Evolutionary conservation across 805 yeast species (phyloP), one percentile per base, ranked within the genome.

Genomic region (Myxozyma sirexii): DNA sequence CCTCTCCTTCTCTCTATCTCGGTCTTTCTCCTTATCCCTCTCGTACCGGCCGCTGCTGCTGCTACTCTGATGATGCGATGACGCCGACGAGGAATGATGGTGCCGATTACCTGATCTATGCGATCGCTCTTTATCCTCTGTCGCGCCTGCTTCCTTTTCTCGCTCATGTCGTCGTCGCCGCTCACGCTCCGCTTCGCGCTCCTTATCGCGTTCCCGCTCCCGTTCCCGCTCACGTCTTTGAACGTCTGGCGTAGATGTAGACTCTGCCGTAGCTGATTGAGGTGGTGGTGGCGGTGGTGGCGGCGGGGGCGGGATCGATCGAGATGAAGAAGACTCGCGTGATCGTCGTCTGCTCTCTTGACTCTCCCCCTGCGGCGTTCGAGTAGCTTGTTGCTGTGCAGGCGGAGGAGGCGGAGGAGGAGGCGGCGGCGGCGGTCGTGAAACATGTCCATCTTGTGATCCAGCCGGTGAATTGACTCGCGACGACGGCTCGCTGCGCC

Each of bases 111-210:
- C 10, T 6, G 33, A 29, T 29, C 33, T 6, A 29, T 52, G 13
- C 49, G 31, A 17, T 33, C 38, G 3, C 33, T 29, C 33, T 29
- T 29, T 26, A 17, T 44, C 48, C 21, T 52, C 63, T 7, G 50
- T 35, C 39, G 54, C 67, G 41, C 59, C 42, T 10, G 63, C 68
- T 31, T 53, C 51, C 23, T 54, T 24, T 19, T 46, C 58, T 15
- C 48, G 37, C 13, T 54, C 52, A 8, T 53, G 43, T 8, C 44
- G 47, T 17, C 58, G 58, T 12, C 47, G 44, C n/a, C 59, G 48
- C 15, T 41, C 54, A 3, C 48, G 47, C 6, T 46, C 48, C 45
- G 43, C 3, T 57, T 54, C 58, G n/a, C 52, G 55, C 17, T 37
- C 51, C 17, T 39, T 21, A 8, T 39, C 45, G 10, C 46, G 44